Conservation (phyloP, 306 rosid species). For the Comarum palustre region DNA sequence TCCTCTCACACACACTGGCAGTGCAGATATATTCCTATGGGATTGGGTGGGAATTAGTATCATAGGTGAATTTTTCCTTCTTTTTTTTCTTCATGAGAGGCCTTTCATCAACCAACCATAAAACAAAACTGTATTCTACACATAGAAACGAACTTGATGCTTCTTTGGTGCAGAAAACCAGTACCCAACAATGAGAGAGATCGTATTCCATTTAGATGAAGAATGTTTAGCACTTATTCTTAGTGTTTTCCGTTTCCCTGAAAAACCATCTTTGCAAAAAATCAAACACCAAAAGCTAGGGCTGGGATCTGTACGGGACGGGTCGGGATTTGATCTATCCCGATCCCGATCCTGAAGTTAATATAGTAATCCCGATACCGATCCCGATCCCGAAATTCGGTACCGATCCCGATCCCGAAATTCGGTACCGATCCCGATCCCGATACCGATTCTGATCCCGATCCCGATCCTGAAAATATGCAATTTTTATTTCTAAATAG, state of each 20-base stretch:
- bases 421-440: no score
- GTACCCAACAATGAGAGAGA: constrained; percentile 18
- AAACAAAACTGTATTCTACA: constrained; percentile 41
- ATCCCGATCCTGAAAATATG: no score
- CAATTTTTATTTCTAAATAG: no score
- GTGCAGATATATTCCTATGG: constrained; percentile 32
- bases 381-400: no score
- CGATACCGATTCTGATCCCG: no score
- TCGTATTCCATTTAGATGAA: constrained; percentile 21
- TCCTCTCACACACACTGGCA: constrained; percentile 26
- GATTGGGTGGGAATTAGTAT: constrained; percentile 27
- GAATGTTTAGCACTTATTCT: not conserved
- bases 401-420: no score
- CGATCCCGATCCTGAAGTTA: no score
- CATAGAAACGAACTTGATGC: constrained; percentile 36
- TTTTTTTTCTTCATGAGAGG: constrained; percentile 1
- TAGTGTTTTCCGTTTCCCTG: not conserved
- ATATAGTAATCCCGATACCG: no score
- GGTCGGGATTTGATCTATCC: no score
- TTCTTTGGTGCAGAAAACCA: constrained; percentile 45
- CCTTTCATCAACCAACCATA: constrained; percentile 49
- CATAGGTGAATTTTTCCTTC: constrained; percentile 18
- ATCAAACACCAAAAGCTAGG: not conserved
- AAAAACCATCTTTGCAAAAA: not conserved
- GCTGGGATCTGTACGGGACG: no score